These are phyloP conservation scores for Globisporangium cederbergense DNA, from an alignment of 352 stramenopile species.

Conservation along the genomic window DNA sequence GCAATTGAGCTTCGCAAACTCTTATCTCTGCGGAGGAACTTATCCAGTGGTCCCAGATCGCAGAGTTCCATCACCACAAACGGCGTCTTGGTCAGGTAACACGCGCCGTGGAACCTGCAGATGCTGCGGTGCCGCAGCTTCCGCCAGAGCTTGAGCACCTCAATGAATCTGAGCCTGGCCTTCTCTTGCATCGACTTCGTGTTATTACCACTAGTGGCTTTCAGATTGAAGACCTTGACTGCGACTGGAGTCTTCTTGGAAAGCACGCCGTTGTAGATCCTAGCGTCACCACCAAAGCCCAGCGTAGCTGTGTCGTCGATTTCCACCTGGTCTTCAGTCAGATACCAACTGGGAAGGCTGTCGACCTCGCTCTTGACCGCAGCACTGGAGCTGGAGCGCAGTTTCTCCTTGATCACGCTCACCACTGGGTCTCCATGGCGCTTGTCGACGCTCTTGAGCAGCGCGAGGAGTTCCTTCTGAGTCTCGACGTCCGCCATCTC, in stretches of 20 bases:
- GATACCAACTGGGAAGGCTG: background rate
- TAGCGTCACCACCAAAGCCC: background rate
- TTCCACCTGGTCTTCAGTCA: slow-evolving; percentile 3
- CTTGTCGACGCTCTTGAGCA: slow-evolving; percentile 1
- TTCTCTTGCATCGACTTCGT: background rate
- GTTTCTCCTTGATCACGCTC: slow-evolving; percentile 12
- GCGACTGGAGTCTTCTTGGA: background rate
- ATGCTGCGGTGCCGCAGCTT: background rate
- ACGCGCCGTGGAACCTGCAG: slow-evolving; percentile 3
- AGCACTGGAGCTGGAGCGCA: slow-evolving; percentile 4
- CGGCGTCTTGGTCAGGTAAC: background rate
- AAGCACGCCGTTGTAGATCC: background rate
- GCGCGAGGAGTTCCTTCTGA: slow-evolving; percentile 16
- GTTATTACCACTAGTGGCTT: background rate
- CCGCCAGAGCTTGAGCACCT: background rate
- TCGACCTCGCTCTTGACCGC: background rate
- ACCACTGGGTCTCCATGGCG: background rate
- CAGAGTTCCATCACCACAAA: slow-evolving; percentile 8
- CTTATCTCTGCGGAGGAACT: background rate
- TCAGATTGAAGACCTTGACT: background rate
- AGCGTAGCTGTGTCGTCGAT: background rate
- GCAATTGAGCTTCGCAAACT: background rate
- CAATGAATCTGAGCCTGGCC: background rate
- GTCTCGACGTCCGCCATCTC: slow-evolving; percentile 10
- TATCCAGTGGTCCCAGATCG: background rate